Conservation (phyloP, 352 stramenopile species). For the Pythium phragmitis region DNA sequence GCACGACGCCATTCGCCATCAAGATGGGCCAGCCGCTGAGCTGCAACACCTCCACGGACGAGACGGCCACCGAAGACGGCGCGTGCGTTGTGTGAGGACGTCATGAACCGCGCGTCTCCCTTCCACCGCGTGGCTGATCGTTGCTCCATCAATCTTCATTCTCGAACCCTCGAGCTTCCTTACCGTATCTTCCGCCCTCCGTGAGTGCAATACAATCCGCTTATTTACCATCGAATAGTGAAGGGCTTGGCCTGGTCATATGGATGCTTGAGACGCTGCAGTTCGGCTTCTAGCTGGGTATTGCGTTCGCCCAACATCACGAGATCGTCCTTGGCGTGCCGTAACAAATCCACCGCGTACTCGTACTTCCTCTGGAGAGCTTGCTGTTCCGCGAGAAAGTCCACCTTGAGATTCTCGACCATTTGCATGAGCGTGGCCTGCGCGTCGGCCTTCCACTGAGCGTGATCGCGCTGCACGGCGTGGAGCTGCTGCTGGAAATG, state of each 20-base stretch:
- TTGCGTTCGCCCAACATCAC: constrained; percentile 52
- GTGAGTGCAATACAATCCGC: background rate
- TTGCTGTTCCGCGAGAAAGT: constrained; percentile 48
- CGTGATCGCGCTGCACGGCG: constrained; percentile 51
- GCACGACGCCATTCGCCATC: constrained; percentile 15
- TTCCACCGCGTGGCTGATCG: background rate
- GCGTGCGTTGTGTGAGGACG: background rate
- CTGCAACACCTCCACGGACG: background rate
- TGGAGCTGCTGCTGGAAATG: constrained; percentile 61
- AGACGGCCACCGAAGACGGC: background rate
- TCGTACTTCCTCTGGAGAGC: constrained; percentile 54
- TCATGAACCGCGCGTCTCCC: background rate
- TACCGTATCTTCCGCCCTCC: no score
- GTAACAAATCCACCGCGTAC: constrained; percentile 47
- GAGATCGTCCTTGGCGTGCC: constrained; percentile 66
- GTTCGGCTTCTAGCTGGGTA: constrained; percentile 47
- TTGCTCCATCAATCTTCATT: background rate
- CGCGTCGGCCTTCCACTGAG: constrained; percentile 51
- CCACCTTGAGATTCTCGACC: constrained; percentile 47
- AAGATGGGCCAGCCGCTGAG: constrained; percentile 17
- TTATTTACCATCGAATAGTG: constrained; percentile 18
- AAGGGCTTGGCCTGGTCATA: constrained; percentile 20
- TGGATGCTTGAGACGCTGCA: constrained; percentile 1
- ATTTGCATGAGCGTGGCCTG: constrained; percentile 46
- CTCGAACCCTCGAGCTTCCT: background rate